Evolutionary conservation across 148 eudicot species (phyloP).

Genomic region (Rhododendron griersonianum): DNA sequence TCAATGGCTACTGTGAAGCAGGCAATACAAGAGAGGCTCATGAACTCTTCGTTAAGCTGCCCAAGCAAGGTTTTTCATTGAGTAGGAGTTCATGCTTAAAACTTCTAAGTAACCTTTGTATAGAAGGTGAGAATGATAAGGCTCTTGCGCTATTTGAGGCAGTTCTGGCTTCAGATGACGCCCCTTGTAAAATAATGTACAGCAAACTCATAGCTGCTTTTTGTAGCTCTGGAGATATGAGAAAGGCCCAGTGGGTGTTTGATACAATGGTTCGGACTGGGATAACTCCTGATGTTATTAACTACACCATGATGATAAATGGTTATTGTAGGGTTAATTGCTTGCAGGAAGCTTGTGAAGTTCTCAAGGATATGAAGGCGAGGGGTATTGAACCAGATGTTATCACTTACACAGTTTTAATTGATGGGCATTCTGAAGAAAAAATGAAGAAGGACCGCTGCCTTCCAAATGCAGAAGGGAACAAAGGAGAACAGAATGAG

Average conservation of each 20-base stretch:
- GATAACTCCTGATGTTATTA: slow-evolving; percentile 45
- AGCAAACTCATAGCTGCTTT: slow-evolving; percentile 44
- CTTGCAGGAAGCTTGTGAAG: slow-evolving; percentile 38
- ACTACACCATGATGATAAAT: slow-evolving; percentile 65
- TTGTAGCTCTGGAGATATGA: slow-evolving; percentile 48
- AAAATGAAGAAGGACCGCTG: slow-evolving; percentile 7
- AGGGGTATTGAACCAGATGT: slow-evolving; percentile 60
- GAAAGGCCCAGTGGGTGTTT: slow-evolving; percentile 48
- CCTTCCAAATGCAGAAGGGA: slow-evolving; percentile 1
- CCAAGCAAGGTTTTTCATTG: slow-evolving; percentile 31
- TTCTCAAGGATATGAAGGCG: slow-evolving; percentile 56
- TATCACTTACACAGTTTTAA: slow-evolving; percentile 58
- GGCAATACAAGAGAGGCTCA: slow-evolving; percentile 27
- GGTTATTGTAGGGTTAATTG: slow-evolving; percentile 52
- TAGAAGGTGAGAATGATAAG: slow-evolving; percentile 36
- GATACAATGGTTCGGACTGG: slow-evolving; percentile 44
- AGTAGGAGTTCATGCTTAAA: slow-evolving; percentile 31
- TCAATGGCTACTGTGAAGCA: slow-evolving; percentile 57
- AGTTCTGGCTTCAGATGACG: slow-evolving; percentile 23
- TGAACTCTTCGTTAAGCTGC: slow-evolving; percentile 27
- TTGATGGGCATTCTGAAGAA: slow-evolving; percentile 46
- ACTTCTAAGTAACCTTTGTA: slow-evolving; percentile 47
- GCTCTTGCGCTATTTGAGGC: slow-evolving; percentile 41
- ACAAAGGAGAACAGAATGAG: slow-evolving; percentile 11
- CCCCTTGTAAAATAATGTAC: slow-evolving; percentile 35